Percentiles rank a stretch among this genome's conserved stretches.
Conservation (phyloP, 495 filamentous ascomycete genomes). For the Viridothelium virens region DNA sequence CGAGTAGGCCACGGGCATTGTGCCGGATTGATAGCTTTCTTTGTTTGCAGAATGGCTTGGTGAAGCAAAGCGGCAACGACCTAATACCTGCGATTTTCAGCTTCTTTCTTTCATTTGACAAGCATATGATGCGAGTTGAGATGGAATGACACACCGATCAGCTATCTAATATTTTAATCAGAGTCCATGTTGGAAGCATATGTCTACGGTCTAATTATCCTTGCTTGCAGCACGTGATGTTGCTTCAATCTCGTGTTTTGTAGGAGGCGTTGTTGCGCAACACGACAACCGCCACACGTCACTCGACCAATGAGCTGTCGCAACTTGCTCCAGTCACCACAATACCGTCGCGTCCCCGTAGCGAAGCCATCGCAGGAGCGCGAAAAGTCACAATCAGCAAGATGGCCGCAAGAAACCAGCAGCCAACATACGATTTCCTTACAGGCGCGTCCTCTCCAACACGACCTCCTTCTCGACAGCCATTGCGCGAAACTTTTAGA, state of each 20-base stretch:
- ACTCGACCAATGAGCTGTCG: neutral
- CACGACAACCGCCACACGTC: neutral
- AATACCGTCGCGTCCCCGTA: neutral
- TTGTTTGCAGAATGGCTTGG: neutral
- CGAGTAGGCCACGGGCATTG: neutral
- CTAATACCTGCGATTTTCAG: neutral
- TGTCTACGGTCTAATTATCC: neutral
- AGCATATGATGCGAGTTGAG: neutral
- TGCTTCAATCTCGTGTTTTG: slow-evolving; percentile 6
- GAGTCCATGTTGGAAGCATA: too few species aligned
- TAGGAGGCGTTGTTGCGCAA: neutral
- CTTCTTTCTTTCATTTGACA: neutral
- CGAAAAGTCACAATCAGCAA: neutral
- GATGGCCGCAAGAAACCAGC: slow-evolving; percentile 35
- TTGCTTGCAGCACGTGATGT: neutral
- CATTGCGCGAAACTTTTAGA: slow-evolving; percentile 35
- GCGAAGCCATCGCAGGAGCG: neutral
- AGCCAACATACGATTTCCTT: slow-evolving; percentile 56
- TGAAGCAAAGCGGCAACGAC: neutral
- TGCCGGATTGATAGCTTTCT: neutral
- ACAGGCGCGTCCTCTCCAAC: slow-evolving; percentile 40
- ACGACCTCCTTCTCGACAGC: slow-evolving; percentile 27
- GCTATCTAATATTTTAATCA: too few species aligned
- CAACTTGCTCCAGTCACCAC: neutral
- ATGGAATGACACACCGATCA: too few species aligned